A percentile compares a stretch with the other conserved stretches of the same genome.
Conservation (phyloP, 2,329 filamentous ascomycete genomes). For the Ascochyta fabae region DNA sequence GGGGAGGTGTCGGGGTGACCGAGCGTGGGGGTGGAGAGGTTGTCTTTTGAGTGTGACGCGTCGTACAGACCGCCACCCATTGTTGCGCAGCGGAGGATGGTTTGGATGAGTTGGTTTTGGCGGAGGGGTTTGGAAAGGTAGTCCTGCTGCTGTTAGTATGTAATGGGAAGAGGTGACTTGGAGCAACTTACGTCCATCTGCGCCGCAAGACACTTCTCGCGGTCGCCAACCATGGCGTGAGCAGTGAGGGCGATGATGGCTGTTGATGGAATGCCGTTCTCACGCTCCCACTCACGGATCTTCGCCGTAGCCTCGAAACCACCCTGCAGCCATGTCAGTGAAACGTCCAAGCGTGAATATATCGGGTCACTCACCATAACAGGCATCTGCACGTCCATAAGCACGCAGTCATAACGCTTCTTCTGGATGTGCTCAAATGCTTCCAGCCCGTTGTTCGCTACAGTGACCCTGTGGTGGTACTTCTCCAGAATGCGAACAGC, state of each 20-base stretch:
- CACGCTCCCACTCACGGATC: conserved; percentile 92
- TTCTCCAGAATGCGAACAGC: conserved; percentile 98
- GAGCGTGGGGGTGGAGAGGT: conserved; percentile 40
- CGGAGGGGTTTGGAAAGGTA: conserved; percentile 96
- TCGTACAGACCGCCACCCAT: conserved; percentile 83
- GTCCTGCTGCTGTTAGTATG: conserved; percentile 59
- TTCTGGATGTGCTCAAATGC: conserved; percentile 91
- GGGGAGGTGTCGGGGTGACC: conserved; percentile 11
- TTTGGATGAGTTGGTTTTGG: conserved; percentile 96
- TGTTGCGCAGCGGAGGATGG: conserved; percentile 94
- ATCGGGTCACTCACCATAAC: conserved; percentile 74
- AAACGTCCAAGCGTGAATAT: background rate
- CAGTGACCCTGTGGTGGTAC: conserved; percentile 89
- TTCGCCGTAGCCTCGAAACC: conserved; percentile 97
- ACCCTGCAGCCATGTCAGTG: conserved; percentile 65
- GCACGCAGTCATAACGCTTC: conserved; percentile 91
- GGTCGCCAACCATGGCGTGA: conserved; percentile 97
- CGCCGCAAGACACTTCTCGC: conserved; percentile 96
- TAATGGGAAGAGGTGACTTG: background rate
- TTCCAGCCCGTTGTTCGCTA: conserved; percentile 93
- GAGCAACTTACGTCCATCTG: conserved; percentile 78
- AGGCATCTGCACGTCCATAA: conserved; percentile 99
- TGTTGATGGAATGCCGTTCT: conserved; percentile 78
- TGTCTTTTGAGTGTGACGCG: conserved; percentile 58
- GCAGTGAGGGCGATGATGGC: conserved; percentile 97